Percentiles rank a stretch among this genome's conserved stretches.
phyloP scores from a whole-genome alignment of 768 basidiomycete genomes.

The Tylopilus plumbeoviolaceoides region DNA sequence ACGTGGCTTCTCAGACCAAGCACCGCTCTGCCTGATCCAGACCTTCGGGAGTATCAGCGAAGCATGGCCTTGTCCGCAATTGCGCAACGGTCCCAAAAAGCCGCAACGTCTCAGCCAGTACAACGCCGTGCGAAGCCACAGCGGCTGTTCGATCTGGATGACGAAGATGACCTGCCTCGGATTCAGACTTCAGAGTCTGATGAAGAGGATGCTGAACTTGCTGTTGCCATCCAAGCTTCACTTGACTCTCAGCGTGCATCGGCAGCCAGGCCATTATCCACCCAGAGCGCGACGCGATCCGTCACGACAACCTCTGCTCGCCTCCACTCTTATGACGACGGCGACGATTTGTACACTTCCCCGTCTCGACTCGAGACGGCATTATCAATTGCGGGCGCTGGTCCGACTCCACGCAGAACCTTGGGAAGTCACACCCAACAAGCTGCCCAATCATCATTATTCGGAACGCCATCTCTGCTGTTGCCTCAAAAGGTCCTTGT shows the following conservation, averaged over 20 bases:
- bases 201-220: constrained; percentile 54
- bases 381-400: constrained; percentile 61
- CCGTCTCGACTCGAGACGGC: constrained; percentile 63
- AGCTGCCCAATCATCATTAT: constrained; percentile 24
- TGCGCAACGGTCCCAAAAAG: constrained; percentile 42
- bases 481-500: constrained; percentile 8
- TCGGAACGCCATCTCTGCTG: constrained; percentile 38
- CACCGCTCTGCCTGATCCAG: constrained; percentile 45
- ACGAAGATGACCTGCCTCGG: constrained; percentile 39
- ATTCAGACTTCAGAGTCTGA: constrained; percentile 26
- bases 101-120: constrained; percentile 19
- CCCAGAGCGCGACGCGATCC: constrained; percentile 3
- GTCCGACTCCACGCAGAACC: constrained; percentile 28
- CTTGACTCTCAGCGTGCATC: constrained; percentile 33
- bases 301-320: constrained; percentile 1
- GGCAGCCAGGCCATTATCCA: constrained; percentile 2
- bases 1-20: constrained; percentile 27
- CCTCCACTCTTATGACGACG: constrained; percentile 22
- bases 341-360: constrained; percentile 47
- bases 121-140: constrained; percentile 35
- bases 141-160: constrained; percentile 53
- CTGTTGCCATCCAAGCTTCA: constrained; percentile 61
- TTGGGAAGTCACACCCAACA: constrained; percentile 12
- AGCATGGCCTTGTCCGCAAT: constrained; percentile 61
- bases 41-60: constrained; percentile 59